Conservation (phyloP, 1,284 basidiomycete species). For the Pascua sp. region DNA sequence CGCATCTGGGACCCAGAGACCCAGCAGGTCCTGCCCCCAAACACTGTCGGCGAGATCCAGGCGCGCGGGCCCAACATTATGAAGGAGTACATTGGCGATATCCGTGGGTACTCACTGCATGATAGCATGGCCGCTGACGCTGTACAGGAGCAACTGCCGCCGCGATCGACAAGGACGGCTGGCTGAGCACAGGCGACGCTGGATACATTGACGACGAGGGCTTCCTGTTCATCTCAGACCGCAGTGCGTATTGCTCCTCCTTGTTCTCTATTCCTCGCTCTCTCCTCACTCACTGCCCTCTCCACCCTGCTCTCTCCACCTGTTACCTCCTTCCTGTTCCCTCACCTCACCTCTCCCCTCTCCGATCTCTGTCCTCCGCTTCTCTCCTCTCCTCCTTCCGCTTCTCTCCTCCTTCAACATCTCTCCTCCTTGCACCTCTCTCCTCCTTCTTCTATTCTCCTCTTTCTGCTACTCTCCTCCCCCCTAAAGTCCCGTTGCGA, state of each 20-base stretch:
- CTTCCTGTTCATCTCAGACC: constrained; percentile 39
- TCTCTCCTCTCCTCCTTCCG: no score
- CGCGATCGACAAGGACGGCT: constrained; percentile 32
- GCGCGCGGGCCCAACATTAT: constrained; percentile 41
- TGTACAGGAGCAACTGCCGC: constrained; percentile 9
- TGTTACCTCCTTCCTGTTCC: no score
- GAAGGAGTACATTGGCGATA: constrained; percentile 34
- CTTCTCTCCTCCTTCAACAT: no score
- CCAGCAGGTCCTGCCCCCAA: constrained; percentile 15
- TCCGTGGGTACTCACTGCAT: background rate
- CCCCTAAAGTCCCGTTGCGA: no score
- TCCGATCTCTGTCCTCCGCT: no score
- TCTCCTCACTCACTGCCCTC: no score
- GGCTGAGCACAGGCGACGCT: constrained; percentile 45
- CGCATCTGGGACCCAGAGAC: constrained; percentile 36
- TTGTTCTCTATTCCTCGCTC: no score
- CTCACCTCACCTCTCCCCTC: no score
- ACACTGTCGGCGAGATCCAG: constrained; percentile 31
- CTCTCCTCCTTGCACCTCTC: no score
- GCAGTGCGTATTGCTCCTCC: constrained; percentile 9
- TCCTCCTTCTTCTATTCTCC: no score
- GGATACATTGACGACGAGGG: constrained; percentile 38
- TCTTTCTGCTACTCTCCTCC: no score
- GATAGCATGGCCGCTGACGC: background rate
- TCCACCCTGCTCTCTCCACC: no score